Evolutionary conservation across 768 basidiomycete species (phyloP).

Genomic region (Paxillus ammoniavirescens): DNA sequence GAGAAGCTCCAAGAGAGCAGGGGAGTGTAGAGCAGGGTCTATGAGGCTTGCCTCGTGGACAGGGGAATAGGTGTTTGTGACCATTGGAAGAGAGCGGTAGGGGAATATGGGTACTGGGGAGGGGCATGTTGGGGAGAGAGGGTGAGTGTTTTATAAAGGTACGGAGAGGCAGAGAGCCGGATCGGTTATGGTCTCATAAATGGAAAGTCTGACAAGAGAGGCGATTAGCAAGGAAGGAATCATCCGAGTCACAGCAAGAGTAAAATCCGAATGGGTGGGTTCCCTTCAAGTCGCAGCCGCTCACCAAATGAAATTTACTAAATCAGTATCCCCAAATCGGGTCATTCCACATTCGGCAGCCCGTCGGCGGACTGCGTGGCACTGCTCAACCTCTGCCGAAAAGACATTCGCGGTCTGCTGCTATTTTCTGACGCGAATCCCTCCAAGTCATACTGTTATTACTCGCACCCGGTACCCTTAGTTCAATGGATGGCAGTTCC

Average conservation of each 20-base stretch:
- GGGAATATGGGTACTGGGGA: neutral
- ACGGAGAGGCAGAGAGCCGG: slow-evolving; percentile 31
- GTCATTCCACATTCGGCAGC: slow-evolving; percentile 4
- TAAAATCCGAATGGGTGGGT: neutral
- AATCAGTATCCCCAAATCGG: slow-evolving; percentile 2
- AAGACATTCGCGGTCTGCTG: too few relatives aligned
- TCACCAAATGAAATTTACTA: slow-evolving; percentile 2
- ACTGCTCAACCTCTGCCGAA: too few relatives aligned
- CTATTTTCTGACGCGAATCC: too few relatives aligned
- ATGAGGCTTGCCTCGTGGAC: slow-evolving; percentile 55
- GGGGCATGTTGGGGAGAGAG: neutral
- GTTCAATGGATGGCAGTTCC: too few relatives aligned
- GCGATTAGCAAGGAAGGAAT: slow-evolving; percentile 27
- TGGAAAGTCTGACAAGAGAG: slow-evolving; percentile 21
- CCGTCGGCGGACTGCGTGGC: slow-evolving; percentile 8
- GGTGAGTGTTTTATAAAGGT: slow-evolving; percentile 28
- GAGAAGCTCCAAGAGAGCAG: slow-evolving; percentile 66
- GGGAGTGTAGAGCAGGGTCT: slow-evolving; percentile 60
- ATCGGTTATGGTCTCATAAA: slow-evolving; percentile 31
- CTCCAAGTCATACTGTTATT: too few relatives aligned
- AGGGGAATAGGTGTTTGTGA: slow-evolving; percentile 27
- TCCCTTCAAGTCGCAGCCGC: neutral
- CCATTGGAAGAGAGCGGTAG: slow-evolving; percentile 7
- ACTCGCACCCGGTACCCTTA: too few relatives aligned
- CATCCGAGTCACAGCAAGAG: slow-evolving; percentile 21